Percentiles rank a stretch among this genome's conserved stretches.
These are phyloP conservation scores for Saccharomyces hybrid DNA, from an alignment of 1,139 yeast genomes.

Conservation along the genomic window DNA sequence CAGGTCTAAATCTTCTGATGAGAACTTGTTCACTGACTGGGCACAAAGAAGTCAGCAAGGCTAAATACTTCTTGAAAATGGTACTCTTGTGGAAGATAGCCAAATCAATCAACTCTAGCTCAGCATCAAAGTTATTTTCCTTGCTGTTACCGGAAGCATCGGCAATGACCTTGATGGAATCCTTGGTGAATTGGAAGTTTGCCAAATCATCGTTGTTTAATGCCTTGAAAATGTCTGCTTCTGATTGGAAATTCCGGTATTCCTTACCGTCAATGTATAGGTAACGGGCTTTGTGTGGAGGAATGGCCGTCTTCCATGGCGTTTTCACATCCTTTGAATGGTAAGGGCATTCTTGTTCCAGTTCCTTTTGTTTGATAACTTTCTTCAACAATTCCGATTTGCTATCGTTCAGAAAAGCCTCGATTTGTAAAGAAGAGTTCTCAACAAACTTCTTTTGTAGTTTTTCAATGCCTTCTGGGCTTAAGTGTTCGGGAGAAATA, in stretches of 20 bases:
- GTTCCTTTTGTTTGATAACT: conserved; percentile 45
- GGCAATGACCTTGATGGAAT: conserved; percentile 15
- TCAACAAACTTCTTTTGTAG: conserved; percentile 49
- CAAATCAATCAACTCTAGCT: conserved; percentile 41
- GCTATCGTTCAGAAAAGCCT: conserved; percentile 50
- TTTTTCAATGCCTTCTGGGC: conserved; percentile 34
- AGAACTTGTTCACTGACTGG: conserved; percentile 61
- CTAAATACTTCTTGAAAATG: conserved; percentile 65
- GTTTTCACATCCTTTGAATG: conserved; percentile 45
- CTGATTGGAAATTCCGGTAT: conserved; percentile 24
- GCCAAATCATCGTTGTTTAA: conserved; percentile 44
- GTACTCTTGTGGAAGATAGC: conserved; percentile 53
- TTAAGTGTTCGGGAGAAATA: conserved; percentile 51
- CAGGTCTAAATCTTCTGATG: conserved; percentile 87
- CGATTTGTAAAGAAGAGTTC: conserved; percentile 63
- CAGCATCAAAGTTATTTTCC: conserved; percentile 23
- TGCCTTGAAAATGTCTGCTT: conserved; percentile 28
- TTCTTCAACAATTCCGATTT: conserved; percentile 42
- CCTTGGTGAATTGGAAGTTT: conserved; percentile 38
- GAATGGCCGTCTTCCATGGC: conserved; percentile 90
- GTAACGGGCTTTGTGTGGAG: conserved; percentile 91
- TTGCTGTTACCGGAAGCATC: conserved; percentile 12
- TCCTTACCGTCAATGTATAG: conserved; percentile 71
- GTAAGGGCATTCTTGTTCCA: conserved; percentile 55
- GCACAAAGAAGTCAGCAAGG: conserved; percentile 52